Evolutionary conservation across 331 rosid species (phyloP), one percentile per base, ranked within the genome.

Genomic region (Erythrophleum ivorense): DNA sequence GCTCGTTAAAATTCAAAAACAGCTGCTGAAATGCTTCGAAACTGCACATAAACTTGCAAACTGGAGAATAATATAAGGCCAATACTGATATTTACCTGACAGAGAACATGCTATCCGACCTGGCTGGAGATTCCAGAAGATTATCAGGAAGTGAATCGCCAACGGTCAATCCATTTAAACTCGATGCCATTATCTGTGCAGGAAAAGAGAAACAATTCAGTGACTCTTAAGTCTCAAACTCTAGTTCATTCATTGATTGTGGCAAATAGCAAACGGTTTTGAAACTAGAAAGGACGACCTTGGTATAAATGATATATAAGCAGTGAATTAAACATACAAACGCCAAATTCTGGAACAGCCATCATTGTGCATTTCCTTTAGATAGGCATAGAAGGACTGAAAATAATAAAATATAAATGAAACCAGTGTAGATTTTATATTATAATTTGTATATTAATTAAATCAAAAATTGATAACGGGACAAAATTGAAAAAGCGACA

Each of bases 111-210:
- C 88, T 86, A 60, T 95, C 99, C 38, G 98, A 95, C 88, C 98
- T 89, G 54, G 94, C 98, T 0, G 98, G 98, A 89, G 97, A 95
- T 59, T 95, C 99, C 99, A 95, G 85, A 38, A 93, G 93, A 88
- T 88, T 95, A 71, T 92, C 99, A 62, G 98, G 81, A 70, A 95
- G 94, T 52, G 98, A 91, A 54, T 95, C 99, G 78, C 94, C 99
- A 72, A 95, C 99, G 15, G 98, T 95, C 87, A 93, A 87, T 60
- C 99, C 99, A 53, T 95, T 95, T 87, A 95, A 90, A 89, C 99
- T 95, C 59, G 99, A 92, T 46, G 99, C 99, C 99, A 95, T 93
- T 80, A 95, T 93, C 99, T 95, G 88, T 52, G 52, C 21, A 60
- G 11, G 19, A 48, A 58, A 50, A 41, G 77, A 31, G 15, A 76